Percentiles rank a stretch among this genome's conserved stretches.
Evolutionary conservation across 2,329 filamentous ascomycete genomes (phyloP).

Genomic region (Boeremia lycopersici): DNA sequence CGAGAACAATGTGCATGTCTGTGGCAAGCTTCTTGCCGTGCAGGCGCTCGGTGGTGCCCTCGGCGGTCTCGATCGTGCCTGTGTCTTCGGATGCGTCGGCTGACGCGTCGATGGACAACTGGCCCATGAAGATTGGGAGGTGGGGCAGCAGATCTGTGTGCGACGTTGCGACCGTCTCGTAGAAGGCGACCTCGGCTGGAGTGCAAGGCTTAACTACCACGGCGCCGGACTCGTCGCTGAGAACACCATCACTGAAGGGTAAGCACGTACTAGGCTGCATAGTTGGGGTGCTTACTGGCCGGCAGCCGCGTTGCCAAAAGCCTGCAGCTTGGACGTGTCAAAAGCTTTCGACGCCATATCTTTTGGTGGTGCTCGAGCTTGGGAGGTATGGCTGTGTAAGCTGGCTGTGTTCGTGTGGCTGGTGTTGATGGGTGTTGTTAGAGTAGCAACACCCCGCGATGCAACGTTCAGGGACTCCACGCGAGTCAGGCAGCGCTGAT

Average conservation of each 20-base stretch:
- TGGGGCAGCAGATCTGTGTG: constrained; percentile 78
- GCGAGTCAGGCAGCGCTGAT: constrained; percentile 25
- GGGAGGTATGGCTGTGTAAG: constrained; percentile 1
- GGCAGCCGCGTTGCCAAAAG: constrained; percentile 78
- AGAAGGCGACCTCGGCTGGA: constrained; percentile 83
- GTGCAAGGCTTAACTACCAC: constrained; percentile 96
- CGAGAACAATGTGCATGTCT: constrained; percentile 79
- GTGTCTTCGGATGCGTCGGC: constrained; percentile 28
- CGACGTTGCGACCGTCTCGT: constrained; percentile 70
- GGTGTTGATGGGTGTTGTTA: constrained; percentile 9
- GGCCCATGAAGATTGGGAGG: constrained; percentile 86
- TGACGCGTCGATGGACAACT: constrained; percentile 62
- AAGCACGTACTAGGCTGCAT: constrained; percentile 15
- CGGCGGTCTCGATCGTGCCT: constrained; percentile 35
- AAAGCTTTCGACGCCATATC: constrained; percentile 56
- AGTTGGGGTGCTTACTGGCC: constrained; percentile 71
- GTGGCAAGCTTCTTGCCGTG: constrained; percentile 72
- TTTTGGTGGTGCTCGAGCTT: not conserved
- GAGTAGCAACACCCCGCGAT: constrained; percentile 15
- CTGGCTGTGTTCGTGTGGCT: constrained; percentile 16
- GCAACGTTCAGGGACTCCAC: constrained; percentile 22
- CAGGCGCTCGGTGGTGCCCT: constrained; percentile 46
- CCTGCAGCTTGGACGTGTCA: constrained; percentile 65
- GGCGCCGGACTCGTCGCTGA: constrained; percentile 80
- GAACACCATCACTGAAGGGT: constrained; percentile 77